A percentile compares a stretch with the other conserved stretches of the same genome.
These are phyloP conservation scores for Ustilago xerochloae DNA, from an alignment of 1,284 basidiomycete genomes.

Conservation along the genomic window DNA sequence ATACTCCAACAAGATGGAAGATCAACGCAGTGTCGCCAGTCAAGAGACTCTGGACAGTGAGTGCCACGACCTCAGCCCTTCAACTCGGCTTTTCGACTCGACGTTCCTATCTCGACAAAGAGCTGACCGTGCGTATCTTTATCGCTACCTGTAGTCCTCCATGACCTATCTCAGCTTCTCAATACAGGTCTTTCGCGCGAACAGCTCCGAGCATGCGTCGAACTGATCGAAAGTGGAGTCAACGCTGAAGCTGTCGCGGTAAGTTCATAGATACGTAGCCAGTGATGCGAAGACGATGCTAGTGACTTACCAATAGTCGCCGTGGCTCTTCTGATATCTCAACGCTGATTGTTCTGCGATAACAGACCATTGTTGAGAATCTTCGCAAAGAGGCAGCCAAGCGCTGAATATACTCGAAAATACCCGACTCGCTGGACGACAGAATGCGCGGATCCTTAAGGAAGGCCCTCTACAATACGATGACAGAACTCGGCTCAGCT, in stretches of 20 bases:
- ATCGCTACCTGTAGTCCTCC: conserved; percentile 76
- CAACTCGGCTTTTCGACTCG: background rate
- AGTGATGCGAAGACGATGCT: too few relatives aligned
- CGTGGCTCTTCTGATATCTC: too few relatives aligned
- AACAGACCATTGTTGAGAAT: conserved; percentile 36
- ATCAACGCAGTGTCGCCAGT: conserved; percentile 30
- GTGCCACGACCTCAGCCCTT: conserved; percentile 57
- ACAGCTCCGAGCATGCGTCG: conserved; percentile 81
- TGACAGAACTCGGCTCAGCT: too few relatives aligned
- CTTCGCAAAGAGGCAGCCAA: conserved; percentile 46
- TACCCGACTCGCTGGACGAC: background rate
- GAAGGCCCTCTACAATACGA: too few relatives aligned
- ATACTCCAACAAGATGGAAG: conserved; percentile 13
- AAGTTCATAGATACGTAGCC: conserved; percentile 62
- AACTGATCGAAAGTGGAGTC: conserved; percentile 84
- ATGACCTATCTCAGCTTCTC: conserved; percentile 83
- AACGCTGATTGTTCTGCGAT: background rate
- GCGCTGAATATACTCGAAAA: background rate
- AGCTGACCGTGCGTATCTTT: conserved; percentile 72
- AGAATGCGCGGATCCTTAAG: too few relatives aligned
- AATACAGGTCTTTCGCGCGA: conserved; percentile 84
- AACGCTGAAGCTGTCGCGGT: conserved; percentile 87
- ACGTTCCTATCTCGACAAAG: conserved; percentile 61
- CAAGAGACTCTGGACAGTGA: conserved; percentile 32
- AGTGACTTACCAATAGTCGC: too few relatives aligned